Evolutionary conservation across 306 rosid genomes (phyloP), one percentile per base, ranked within the genome.

Genomic region (Adenanthera pavonina): DNA sequence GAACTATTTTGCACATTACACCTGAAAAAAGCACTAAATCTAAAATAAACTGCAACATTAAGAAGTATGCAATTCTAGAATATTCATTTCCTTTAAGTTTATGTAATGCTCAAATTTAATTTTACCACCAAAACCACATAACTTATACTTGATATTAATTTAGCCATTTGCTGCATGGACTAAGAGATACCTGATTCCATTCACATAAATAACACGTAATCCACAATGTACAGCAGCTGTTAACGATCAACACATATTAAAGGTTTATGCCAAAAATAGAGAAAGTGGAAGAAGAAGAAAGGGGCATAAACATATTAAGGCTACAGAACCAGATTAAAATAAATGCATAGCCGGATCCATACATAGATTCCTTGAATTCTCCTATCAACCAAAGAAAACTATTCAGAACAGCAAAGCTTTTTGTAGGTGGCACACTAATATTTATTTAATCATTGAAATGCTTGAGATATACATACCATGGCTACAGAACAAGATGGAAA

Each of bases 401-500:
- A 49, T 47, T 59, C 19, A 52, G 30, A 78, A 68, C 35, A 38
- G 71, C 10, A 17, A 69, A 57, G 47, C 40, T 36, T 64, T n/a
- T 35, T 43, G 57, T 60, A 57, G 75, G 61, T 57, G 73, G 56
- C 56, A 47, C n/a, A 49, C 54, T 57, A 20, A 74, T 14, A 72
- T 46, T 35, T n/a, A 60, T 41, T 61, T 60, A 25, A 67, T 48
- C 48, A 49, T 8, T 8, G 35, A 20, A 59, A 20, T 20, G 65
- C 65, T 59, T 25, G 35, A 25, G 48, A 71, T 47, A 44, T 40
- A 35, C 13, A 61, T 33, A 17, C 47, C 65, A 44, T 73, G 69
- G 30, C 67, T 59, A 36, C 66, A 60, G 38, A 60, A 25, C 38
- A 75, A 74, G 79, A 82, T 61, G 35, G 69, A 49, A 78, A 33